Evolutionary conservation across 805 yeast genomes (phyloP), one percentile per base, ranked within the genome.

Genomic region (Ogataea nitratoaversa): DNA sequence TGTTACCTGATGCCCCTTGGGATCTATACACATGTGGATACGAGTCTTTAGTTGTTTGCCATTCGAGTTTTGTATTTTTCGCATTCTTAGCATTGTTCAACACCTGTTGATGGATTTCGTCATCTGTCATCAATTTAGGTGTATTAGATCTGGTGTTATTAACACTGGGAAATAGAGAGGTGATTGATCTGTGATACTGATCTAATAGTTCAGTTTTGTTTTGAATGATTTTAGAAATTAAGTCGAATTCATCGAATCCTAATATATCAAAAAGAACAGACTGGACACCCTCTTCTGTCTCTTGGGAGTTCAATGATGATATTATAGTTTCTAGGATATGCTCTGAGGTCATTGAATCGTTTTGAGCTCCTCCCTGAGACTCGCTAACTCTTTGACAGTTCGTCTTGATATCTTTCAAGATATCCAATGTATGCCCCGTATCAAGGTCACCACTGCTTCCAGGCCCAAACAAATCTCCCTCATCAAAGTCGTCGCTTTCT

Each of bases 1-100:
- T 79, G 32, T 77, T 78, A 6, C 84, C 81, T 0, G 82, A 78
- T 32, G 79, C 87, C 37, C 74, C 77, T 33, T 81, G 67, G 32
- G 82, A 68, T 47, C 84, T 78, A 60, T 72, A 93, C 2, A 93
- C 97, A 63, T 95, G 95, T 0, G 97, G 96, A 53, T 88, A 91
- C 39, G 73, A 66, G 16, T 72, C 72, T 29, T 66, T 68, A 4
- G 67, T 57, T 12, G 60, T 53, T 27, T 70, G 74, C 1, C 78
- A 75, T 12, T 68, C 68, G 14, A 82, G 54, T 18, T 66, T 65
- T 36, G 68, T 70, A 49, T 74, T 75, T 49, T 71, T 74, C 0
- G 80, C 73, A 18, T 57, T 61, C 38, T 67, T 63, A 3, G 71
- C 71, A 50, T 79, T 82, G 25, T 70, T 69, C 16, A 66, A 57